Evolutionary conservation across 2,329 filamentous ascomycete genomes (phyloP), one percentile per base, ranked within the genome.

Genomic region (Nigrograna mackinnonii): DNA sequence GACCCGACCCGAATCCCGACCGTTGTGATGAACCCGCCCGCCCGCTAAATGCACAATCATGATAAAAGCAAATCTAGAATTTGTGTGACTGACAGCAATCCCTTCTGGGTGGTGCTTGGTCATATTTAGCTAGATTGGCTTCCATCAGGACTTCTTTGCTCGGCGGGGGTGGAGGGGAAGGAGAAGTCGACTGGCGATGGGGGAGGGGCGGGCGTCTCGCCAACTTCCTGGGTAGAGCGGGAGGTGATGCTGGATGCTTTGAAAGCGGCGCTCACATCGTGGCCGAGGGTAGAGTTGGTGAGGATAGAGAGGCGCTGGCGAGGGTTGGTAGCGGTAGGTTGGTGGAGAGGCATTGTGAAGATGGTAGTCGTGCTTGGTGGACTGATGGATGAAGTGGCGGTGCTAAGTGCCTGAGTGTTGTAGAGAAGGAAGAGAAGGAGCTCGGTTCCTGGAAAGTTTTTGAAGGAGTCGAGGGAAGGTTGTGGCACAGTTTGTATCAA

Each of bases 241-340:
- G 57, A 58, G 22, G 49, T 43, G 19, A 59, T 46, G 39, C 54
- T 49, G 5, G 64, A 66, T 41, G 67, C 64, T 47, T 70, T 68
- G 57, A 70, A 62, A 11, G 67, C 67, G 13, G 66, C 68, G 44
- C 63, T 64, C 39, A 70, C 62, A 48, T 70, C 68, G 58, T 66
- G 66, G 42, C 67, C 64, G 38, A 71, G 67, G 1, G 64, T 65
- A 17, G 64, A 60, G 58, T 69, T 66, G 41, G 66, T 69, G 50
- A 68, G 56, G 62, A 71, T 64, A 37, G 67, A 68, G 47, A 71
- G 68, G 57, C 66, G 67, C 49, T 68, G 62, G 52, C 68, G 68
- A 35, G 67, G 67, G 55, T 61, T 62, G 52, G 54, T 52, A 19
- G 50, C 35, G 44, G 49, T 46, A 18, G 49, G 34, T 32, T 51